phyloP scores from a whole-genome alignment of 148 eudicot species.

The Persicaria tinctoria region DNA sequence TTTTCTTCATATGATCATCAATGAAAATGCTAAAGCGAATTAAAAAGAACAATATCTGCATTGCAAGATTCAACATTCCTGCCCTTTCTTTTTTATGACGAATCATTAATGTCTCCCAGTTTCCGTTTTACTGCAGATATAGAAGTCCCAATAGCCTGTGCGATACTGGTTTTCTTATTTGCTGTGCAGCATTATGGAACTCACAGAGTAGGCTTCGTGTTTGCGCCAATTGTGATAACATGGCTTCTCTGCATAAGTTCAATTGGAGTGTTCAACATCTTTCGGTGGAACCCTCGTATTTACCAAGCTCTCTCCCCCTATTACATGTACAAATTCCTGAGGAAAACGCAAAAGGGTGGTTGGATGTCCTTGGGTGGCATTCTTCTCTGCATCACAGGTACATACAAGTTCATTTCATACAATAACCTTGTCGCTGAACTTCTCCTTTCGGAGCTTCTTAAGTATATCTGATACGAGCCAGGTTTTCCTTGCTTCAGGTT shows the following conservation, averaged over 20 bases:
- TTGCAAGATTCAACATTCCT: neutral
- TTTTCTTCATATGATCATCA: neutral
- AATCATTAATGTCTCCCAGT: neutral
- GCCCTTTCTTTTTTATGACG: neutral
- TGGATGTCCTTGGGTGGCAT: constrained; percentile 99
- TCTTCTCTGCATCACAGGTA: constrained; percentile 91
- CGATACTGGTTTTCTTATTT: constrained; percentile 71
- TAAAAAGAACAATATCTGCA: neutral
- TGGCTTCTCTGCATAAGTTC: constrained; percentile 93
- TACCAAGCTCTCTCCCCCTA: constrained; percentile 87
- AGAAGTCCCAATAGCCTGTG: constrained; percentile 77
- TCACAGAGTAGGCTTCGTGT: constrained; percentile 77
- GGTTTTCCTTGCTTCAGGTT: constrained; percentile 42
- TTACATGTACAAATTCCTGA: constrained; percentile 91
- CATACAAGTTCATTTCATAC: neutral
- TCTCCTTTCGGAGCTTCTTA: neutral
- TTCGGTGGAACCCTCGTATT: constrained; percentile 78
- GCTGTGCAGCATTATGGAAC: constrained; percentile 91
- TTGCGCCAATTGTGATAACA: constrained; percentile 77
- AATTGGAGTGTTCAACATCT: constrained; percentile 80
- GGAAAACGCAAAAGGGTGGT: constrained; percentile 77
- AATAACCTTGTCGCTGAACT: neutral
- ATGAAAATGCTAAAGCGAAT: neutral
- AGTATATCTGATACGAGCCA: neutral
- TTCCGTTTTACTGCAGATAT: constrained; percentile 55